Base-by-base conservation (phyloP, 73 alveolate species). In the Loxodes magnus region DNA sequence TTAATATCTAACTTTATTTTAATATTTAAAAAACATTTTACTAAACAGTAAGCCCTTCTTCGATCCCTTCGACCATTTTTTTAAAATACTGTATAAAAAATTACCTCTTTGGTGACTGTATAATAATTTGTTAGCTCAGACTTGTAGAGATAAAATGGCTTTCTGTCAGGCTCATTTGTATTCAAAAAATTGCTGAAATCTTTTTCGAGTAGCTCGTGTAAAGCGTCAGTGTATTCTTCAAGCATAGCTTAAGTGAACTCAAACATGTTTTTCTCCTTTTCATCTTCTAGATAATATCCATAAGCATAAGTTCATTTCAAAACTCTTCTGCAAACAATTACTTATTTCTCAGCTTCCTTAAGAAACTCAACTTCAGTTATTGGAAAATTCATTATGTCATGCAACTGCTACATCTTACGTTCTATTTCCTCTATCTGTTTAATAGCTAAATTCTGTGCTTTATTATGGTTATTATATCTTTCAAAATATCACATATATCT, bases 291-390 rank as follows among this genome's bases (percentile, higher is more conserved):
- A 64, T 65, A 89, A 66, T 61, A 89, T 3, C 94, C 95, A 62
- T 56, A 81, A 2, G 77, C 70, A 55, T 89, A 89, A 1, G 98
- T 83, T 72, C 73, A 84, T 58, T 84, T 89, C 34, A 89, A 58
- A 7, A 89, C 83, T 49, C 72, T 22, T 49, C 92, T 83, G 62
- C 98, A 84, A 36, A 51, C 74, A 29, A 84, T 70, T 29, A 89
- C 94, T 46, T 77, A 83, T 14, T 54, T 66, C 6, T 75, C 49
- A 4, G 93, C 96, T 21, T 83, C 86, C 24, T 79, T 79, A 10
- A 88, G 73, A 53, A 88, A 89, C 34, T 35, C 57, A 4, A 84
- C 68, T 65, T 89, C 98, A 28, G 70, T 58, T 35, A 74, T 63
- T 5, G 93, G 92, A 41, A 56, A 77, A 17, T 52, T 39, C 56